phyloP scores from a whole-genome alignment of 768 basidiomycete genomes.

The Phanerochaete carnosa region DNA sequence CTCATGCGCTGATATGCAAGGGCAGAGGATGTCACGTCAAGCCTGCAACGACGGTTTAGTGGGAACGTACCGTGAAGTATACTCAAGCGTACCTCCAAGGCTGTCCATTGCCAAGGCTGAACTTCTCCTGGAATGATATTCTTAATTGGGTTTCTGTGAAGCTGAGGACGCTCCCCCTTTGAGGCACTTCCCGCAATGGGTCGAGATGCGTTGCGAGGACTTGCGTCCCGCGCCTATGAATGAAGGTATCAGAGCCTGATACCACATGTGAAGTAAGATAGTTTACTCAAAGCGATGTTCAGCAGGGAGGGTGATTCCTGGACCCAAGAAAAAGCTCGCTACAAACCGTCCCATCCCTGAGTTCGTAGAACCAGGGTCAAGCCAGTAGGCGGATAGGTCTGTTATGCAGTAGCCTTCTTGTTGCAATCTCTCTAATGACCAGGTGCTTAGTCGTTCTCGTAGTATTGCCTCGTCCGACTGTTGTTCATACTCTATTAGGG shows the following conservation, averaged over 20 bases:
- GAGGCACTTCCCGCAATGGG: constrained; percentile 53
- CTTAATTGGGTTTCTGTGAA: constrained; percentile 49
- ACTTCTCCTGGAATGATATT: constrained; percentile 53
- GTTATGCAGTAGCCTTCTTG: constrained; percentile 75
- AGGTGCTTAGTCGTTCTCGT: constrained; percentile 61
- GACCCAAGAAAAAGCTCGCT: constrained; percentile 62
- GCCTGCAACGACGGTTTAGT: constrained; percentile 20
- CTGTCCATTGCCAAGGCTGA: constrained; percentile 37
- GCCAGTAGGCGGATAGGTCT: constrained; percentile 65
- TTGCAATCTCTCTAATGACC: constrained; percentile 57
- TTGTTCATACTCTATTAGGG: constrained; percentile 55
- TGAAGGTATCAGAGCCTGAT: not conserved
- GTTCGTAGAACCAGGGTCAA: constrained; percentile 38
- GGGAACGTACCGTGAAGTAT: not conserved
- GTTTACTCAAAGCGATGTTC: constrained; percentile 71
- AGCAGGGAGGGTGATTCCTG: constrained; percentile 53
- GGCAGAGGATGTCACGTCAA: constrained; percentile 71
- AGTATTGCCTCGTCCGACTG: constrained; percentile 58
- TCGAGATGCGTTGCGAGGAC: constrained; percentile 62
- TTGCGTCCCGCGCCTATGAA: constrained; percentile 63
- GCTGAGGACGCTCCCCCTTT: constrained; percentile 54
- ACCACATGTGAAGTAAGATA: constrained; percentile 4
- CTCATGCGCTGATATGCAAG: constrained; percentile 69
- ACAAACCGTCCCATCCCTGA: constrained; percentile 58
- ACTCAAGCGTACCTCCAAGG: constrained; percentile 41